Evolutionary conservation across 208 protist species (phyloP), one percentile per base, ranked within the genome.

Genomic region (Leishmania amazonensis): DNA sequence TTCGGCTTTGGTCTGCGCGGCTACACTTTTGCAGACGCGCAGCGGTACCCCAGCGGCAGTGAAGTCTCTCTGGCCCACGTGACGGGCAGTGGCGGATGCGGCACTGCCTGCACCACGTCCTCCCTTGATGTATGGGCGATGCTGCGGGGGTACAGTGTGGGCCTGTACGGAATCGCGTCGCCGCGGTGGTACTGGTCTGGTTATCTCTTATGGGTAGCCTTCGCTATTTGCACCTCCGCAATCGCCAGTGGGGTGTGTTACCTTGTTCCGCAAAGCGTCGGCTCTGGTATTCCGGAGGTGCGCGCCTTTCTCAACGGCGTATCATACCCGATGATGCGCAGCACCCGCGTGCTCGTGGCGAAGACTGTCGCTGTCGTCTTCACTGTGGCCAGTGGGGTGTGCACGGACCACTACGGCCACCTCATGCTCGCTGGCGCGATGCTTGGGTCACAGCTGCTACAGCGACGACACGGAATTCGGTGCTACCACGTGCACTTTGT

Each of bases 281-380:
- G 88, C 42, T 80, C 86, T 0, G 86, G 90, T 9, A 78, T 88
- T 21, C 90, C 88, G 8, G 87, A 91, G 42, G 90, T 93, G 57
- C 83, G 83, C 54, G 90, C 90, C 19, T 91, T 87, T 72, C 75
- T 93, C 38, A 93, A 93, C 81, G 90, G 90, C 58, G 84, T 93
- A n/a, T 9, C 84, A 15, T 90, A 90, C 73, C 85, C 85, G 35
- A 87, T 86, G 79, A 79, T 91, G 62, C 72, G 54, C 68, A 90
- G 81, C 76, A 76, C 86, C 15, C 75, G 82, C 17, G 85, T 87
- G 65, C 78, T 93, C 31, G 65, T 90, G 6, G 87, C 88, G 57
- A 91, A 91, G 81, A 38, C 90, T 9, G 47, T 80, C 17, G 78
- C 81, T 19, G 81, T 90, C 8, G 54, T 84, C 42, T 83, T 88